These are phyloP conservation scores for Dryadomyces quercus-mongolicae DNA, from an alignment of 2,329 filamentous ascomycete species.

Conservation along the genomic window DNA sequence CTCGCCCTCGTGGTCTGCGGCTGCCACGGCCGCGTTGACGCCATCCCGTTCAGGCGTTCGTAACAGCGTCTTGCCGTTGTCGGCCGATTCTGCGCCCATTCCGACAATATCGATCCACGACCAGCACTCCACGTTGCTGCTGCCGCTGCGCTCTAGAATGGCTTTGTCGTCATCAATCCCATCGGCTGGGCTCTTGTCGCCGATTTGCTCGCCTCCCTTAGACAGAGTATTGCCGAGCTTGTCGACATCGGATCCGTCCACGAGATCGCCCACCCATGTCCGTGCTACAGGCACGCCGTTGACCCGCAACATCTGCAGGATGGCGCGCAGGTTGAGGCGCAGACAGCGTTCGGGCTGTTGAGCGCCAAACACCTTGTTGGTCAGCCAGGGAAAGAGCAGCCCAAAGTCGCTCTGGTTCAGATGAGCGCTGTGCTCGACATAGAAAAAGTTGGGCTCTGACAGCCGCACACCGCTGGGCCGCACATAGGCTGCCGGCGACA, in stretches of 20 bases:
- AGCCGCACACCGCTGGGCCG: conserved; percentile 29
- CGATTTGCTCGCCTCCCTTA: not conserved
- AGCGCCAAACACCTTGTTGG: conserved; percentile 43
- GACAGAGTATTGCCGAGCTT: conserved; percentile 17
- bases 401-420: conserved; percentile 77
- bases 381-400: conserved; percentile 64
- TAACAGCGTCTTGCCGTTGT: conserved; percentile 7
- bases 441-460: conserved; percentile 57
- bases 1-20: conserved; percentile 15
- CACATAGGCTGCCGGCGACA: conserved; percentile 29
- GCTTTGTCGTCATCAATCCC: conserved; percentile 34
- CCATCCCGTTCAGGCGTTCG: conserved; percentile 7
- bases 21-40: conserved; percentile 10
- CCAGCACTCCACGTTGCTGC: conserved; percentile 32
- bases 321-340: conserved; percentile 45
- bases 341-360: conserved; percentile 46
- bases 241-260: conserved; percentile 30
- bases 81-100: conserved; percentile 23
- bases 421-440: conserved; percentile 62
- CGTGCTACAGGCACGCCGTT: conserved; percentile 36
- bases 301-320: conserved; percentile 41
- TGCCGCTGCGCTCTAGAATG: conserved; percentile 34
- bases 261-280: conserved; percentile 36
- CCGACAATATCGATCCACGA: conserved; percentile 40
- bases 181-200: conserved; percentile 16